Conservation (phyloP, 441 rosid species). For the Populus hybrid region DNA sequence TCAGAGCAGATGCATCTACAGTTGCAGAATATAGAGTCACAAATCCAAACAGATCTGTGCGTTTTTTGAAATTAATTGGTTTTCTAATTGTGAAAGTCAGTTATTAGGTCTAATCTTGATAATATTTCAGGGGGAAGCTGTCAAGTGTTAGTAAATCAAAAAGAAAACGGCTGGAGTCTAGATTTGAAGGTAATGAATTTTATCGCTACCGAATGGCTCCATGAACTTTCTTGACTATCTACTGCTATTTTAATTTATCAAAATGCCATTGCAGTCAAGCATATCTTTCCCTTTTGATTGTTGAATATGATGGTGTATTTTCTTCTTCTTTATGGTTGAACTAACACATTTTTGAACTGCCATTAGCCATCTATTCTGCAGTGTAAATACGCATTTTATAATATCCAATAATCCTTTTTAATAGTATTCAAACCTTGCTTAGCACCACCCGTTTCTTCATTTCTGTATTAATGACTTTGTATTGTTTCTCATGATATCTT, state of each 20-base stretch:
- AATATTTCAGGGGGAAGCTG: constrained; percentile 56
- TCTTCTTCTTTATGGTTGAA: neutral
- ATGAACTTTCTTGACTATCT: constrained; percentile 7
- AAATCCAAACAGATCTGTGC: constrained; percentile 70
- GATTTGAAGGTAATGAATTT: constrained; percentile 60
- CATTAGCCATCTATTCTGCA: neutral
- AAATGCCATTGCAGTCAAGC: neutral
- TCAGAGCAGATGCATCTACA: constrained; percentile 58
- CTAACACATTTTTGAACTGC: neutral
- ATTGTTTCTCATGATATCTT: neutral
- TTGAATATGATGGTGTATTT: neutral
- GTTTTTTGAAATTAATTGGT: constrained; percentile 31
- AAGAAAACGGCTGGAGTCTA: constrained; percentile 70
- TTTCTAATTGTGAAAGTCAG: constrained; percentile 16
- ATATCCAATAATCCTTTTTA: neutral
- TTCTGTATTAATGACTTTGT: neutral
- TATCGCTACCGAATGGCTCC: neutral
- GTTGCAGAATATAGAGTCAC: constrained; percentile 61
- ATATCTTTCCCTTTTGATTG: neutral
- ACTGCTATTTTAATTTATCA: neutral
- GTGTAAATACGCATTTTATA: neutral
- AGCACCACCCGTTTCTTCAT: neutral
- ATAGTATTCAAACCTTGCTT: neutral
- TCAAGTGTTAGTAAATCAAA: constrained; percentile 55
- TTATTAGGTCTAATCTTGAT: constrained; percentile 19